These are phyloP conservation scores for Ustilago lituana DNA, from an alignment of 1,284 basidiomycete species.

Conservation along the genomic window DNA sequence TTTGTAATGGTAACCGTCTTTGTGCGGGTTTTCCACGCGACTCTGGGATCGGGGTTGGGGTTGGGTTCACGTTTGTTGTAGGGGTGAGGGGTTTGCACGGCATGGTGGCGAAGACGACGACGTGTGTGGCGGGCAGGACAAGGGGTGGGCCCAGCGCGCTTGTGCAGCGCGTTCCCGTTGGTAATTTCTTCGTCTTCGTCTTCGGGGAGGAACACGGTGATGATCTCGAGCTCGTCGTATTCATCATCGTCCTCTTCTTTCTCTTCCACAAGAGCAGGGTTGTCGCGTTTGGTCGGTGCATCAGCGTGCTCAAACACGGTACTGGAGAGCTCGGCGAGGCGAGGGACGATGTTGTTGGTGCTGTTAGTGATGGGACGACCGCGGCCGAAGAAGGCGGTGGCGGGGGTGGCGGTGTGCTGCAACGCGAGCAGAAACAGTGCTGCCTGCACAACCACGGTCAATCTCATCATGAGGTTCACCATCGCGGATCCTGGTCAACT, in stretches of 20 bases:
- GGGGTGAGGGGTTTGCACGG: slow-evolving; percentile 15
- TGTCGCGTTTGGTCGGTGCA: not conserved
- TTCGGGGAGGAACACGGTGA: slow-evolving; percentile 43
- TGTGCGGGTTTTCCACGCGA: too few relatives aligned
- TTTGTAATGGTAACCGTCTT: slow-evolving; percentile 20
- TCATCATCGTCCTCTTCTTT: slow-evolving; percentile 34
- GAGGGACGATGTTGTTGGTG: slow-evolving; percentile 4
- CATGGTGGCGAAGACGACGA: slow-evolving; percentile 8
- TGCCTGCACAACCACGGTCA: slow-evolving; percentile 36
- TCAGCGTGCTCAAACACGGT: slow-evolving; percentile 24
- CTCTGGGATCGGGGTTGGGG: slow-evolving; percentile 10
- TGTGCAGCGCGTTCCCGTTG: slow-evolving; percentile 8
- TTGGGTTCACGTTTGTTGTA: slow-evolving; percentile 23
- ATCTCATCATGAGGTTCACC: slow-evolving; percentile 22
- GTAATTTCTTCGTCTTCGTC: slow-evolving; percentile 8
- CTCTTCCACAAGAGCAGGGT: not conserved
- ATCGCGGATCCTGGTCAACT: slow-evolving; percentile 4
- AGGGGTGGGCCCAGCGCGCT: slow-evolving; percentile 34
- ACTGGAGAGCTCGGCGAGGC: not conserved
- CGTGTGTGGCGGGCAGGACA: slow-evolving; percentile 32
- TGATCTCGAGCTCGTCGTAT: slow-evolving; percentile 42
- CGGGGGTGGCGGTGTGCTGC: slow-evolving; percentile 21
- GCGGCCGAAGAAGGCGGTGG: slow-evolving; percentile 19
- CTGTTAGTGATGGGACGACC: slow-evolving; percentile 1
- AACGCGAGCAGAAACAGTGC: slow-evolving; percentile 29